Percentiles rank a stretch among this genome's conserved stretches.
Evolutionary conservation across 2,329 filamentous ascomycete genomes (phyloP).

Genomic region (Pseudonectria foliicola): DNA sequence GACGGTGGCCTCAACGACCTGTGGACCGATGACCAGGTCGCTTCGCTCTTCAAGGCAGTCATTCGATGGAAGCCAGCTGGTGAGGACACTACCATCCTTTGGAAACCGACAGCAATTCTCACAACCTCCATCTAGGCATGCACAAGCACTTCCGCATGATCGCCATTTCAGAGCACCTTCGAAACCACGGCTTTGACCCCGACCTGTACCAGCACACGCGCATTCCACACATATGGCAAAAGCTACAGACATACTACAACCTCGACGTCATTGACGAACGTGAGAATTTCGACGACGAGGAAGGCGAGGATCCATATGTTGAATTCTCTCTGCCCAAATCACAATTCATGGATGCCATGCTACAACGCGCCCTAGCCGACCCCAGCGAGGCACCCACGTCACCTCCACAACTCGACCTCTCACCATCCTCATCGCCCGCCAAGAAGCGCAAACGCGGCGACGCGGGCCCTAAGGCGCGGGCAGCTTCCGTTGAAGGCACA

Average conservation of each 20-base stretch:
- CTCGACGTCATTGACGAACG: slow-evolving; percentile 80
- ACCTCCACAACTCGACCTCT: slow-evolving; percentile 38
- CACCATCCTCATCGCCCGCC: slow-evolving; percentile 22
- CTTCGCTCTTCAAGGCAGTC: slow-evolving; percentile 84
- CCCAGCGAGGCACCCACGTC: slow-evolving; percentile 42
- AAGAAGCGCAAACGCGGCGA: slow-evolving; percentile 41
- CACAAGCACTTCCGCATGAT: slow-evolving; percentile 94
- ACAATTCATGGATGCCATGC: slow-evolving; percentile 41
- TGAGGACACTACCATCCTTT: slow-evolving; percentile 25
- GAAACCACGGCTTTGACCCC: slow-evolving; percentile 72
- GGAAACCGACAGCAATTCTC: slow-evolving; percentile 3
- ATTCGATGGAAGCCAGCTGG: slow-evolving; percentile 96
- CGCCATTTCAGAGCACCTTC: slow-evolving; percentile 71
- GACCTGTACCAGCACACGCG: slow-evolving; percentile 69
- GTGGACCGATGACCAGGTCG: slow-evolving; percentile 95
- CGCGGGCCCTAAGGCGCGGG: slow-evolving; percentile 31
- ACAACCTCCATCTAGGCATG: slow-evolving; percentile 51
- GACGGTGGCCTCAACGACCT: slow-evolving; percentile 47
- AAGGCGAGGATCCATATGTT: slow-evolving; percentile 53
- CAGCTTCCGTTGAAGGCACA: slow-evolving; percentile 41
- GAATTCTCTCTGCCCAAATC: slow-evolving; percentile 55
- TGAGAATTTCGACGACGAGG: slow-evolving; percentile 59
- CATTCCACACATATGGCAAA: slow-evolving; percentile 87
- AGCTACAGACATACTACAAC: slow-evolving; percentile 77
- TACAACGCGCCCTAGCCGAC: slow-evolving; percentile 36